These are phyloP conservation scores for Gaeumannomyces sp. DNA, from an alignment of 2,329 filamentous ascomycete species.

Conservation along the genomic window DNA sequence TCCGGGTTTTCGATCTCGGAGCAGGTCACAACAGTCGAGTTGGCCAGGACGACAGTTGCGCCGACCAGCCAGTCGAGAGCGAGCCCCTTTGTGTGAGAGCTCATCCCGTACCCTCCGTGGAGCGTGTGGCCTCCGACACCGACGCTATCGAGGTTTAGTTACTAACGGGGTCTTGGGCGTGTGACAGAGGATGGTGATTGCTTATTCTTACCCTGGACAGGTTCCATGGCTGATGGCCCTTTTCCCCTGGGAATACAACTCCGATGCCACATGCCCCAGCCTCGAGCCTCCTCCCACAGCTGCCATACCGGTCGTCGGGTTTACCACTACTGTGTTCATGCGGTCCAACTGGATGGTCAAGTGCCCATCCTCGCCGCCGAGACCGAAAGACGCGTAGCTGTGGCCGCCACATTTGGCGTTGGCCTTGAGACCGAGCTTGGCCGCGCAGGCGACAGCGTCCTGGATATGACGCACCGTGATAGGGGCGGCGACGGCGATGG, in stretches of 20 bases:
- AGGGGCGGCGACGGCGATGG: constrained; percentile 36
- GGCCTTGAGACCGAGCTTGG: constrained; percentile 33
- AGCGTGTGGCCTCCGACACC: constrained; percentile 32
- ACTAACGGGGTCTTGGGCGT: constrained; percentile 12
- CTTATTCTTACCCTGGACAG: constrained; percentile 31
- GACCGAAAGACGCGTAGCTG: constrained; percentile 41
- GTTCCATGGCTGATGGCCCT: constrained; percentile 42
- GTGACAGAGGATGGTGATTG: neutral
- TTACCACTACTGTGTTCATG: constrained; percentile 36
- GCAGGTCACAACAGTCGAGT: constrained; percentile 27
- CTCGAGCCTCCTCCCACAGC: constrained; percentile 42
- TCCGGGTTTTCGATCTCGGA: neutral
- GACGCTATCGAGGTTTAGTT: constrained; percentile 16
- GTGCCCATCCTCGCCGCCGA: constrained; percentile 40
- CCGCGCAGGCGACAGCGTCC: constrained; percentile 38
- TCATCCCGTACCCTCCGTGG: constrained; percentile 32
- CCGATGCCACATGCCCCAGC: constrained; percentile 37
- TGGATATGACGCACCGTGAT: constrained; percentile 35
- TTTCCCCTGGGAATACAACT: constrained; percentile 30
- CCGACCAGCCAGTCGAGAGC: constrained; percentile 30
- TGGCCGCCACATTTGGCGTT: constrained; percentile 44
- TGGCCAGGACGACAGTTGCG: constrained; percentile 31
- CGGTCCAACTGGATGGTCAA: constrained; percentile 39
- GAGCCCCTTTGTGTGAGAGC: constrained; percentile 27
- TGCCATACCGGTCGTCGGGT: constrained; percentile 32